Percentiles rank a stretch among this genome's conserved stretches.
Conservation (phyloP, 768 basidiomycete genomes). For the Pleurotus pulmonarius region DNA sequence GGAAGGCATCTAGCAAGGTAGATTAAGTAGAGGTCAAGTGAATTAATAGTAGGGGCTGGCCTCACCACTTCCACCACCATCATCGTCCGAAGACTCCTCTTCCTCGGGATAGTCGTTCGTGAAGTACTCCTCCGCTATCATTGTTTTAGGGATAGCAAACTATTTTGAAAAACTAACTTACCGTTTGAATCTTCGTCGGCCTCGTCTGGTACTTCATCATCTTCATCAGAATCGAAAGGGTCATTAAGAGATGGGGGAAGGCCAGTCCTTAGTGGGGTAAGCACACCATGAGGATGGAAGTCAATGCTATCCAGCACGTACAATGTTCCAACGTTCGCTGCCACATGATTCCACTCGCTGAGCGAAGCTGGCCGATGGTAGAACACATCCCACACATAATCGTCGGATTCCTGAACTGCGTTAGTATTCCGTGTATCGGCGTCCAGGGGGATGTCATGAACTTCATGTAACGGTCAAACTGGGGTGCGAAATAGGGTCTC, state of each 20-base stretch:
- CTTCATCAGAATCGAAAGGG: slow-evolving; percentile 56
- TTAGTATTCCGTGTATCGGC: not conserved
- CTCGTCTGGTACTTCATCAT: slow-evolving; percentile 67
- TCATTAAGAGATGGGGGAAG: slow-evolving; percentile 56
- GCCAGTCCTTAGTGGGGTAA: slow-evolving; percentile 44
- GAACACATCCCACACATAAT: slow-evolving; percentile 85
- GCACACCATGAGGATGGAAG: slow-evolving; percentile 1
- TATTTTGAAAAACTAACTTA: slow-evolving; percentile 20
- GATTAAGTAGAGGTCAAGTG: no score
- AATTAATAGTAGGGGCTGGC: no score
- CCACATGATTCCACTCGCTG: slow-evolving; percentile 52
- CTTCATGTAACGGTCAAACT: slow-evolving; percentile 23
- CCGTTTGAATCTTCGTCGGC: slow-evolving; percentile 87
- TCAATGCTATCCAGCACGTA: slow-evolving; percentile 17
- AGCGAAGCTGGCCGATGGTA: slow-evolving; percentile 63
- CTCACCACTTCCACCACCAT: slow-evolving; percentile 35
- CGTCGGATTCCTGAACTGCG: slow-evolving; percentile 24
- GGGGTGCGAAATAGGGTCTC: not conserved
- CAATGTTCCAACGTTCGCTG: slow-evolving; percentile 60
- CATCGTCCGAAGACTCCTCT: slow-evolving; percentile 38
- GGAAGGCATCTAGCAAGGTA: no score
- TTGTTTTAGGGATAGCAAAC: not conserved
- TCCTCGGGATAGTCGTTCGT: slow-evolving; percentile 85
- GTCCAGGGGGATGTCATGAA: slow-evolving; percentile 23
- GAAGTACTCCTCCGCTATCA: slow-evolving; percentile 70